These are phyloP conservation scores for Malassezia equina DNA, from an alignment of 1,284 basidiomycete species.

Conservation along the genomic window DNA sequence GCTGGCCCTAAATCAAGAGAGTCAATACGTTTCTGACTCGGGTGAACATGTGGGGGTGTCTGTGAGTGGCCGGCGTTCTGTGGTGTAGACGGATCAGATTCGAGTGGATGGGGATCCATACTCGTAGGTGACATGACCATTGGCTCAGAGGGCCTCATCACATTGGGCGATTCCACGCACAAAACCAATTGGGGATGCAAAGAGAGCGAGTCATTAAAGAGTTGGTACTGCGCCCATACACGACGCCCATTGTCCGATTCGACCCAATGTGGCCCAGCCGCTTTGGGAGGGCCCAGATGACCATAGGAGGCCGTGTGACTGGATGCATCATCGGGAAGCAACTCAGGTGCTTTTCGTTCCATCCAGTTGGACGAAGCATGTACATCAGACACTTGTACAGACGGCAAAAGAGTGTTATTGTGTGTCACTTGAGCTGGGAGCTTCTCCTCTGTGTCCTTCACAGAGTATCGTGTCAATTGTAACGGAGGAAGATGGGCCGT, in stretches of 20 bases:
- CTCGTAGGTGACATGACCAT: neutral
- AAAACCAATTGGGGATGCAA: conserved; percentile 8
- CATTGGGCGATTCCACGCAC: conserved; percentile 8
- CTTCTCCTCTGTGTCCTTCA: too few relatives aligned
- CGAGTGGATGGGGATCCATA: neutral
- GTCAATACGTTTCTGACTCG: neutral
- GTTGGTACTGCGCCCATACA: conserved; percentile 49
- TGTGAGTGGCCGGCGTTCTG: neutral
- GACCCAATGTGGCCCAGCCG: conserved; percentile 24
- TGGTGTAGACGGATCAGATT: neutral
- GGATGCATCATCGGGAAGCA: conserved; percentile 7
- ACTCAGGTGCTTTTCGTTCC: neutral
- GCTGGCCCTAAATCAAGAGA: conserved; percentile 6
- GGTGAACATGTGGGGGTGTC: neutral
- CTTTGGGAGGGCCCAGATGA: neutral
- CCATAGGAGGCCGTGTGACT: neutral
- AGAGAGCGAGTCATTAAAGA: conserved; percentile 16
- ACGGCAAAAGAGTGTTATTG: too few relatives aligned
- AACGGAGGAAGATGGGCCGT: neutral
- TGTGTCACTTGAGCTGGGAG: too few relatives aligned
- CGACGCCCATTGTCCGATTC: conserved; percentile 39
- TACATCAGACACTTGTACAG: neutral
- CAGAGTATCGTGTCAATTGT: neutral
- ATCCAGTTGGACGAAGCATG: conserved; percentile 1
- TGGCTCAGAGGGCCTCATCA: neutral